phyloP scores from a whole-genome alignment of 225 moss, liverwort and hornwort genomes.

The Climacium dendroides region DNA sequence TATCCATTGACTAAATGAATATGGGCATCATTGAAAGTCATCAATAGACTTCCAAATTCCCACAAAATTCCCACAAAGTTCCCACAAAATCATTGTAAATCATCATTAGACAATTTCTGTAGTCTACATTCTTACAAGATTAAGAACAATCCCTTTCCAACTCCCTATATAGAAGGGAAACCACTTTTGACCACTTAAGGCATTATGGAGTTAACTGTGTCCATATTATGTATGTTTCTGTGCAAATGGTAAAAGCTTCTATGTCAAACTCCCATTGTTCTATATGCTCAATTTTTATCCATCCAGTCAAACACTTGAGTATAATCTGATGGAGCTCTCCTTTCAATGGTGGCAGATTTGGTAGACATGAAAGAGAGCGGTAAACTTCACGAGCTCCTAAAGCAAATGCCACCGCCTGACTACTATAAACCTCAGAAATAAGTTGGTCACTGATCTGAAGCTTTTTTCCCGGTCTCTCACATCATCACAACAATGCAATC shows the following conservation, averaged over 20 bases:
- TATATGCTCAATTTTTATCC: not conserved
- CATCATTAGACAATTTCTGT: too few relatives aligned
- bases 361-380: slow-evolving; percentile 12
- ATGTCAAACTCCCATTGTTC: not conserved
- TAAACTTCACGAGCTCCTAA: slow-evolving; percentile 13
- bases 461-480: not conserved
- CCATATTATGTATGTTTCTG: not conserved
- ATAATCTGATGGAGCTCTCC: not conserved
- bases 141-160: not conserved
- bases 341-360: slow-evolving; percentile 14
- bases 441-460: not conserved
- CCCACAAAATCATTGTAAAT: not conserved
- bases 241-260: not conserved
- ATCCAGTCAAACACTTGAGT: not conserved
- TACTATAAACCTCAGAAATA: not conserved
- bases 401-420: slow-evolving; percentile 4
- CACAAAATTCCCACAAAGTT: not conserved
- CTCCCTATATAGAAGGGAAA: not conserved
- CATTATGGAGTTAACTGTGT: not conserved
- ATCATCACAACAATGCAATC: not conserved
- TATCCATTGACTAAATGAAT: too few relatives aligned
- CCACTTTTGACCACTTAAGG: not conserved
- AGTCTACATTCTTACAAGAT: not conserved
- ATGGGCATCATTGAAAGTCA: too few relatives aligned
- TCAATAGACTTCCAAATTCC: not conserved